phyloP scores from a whole-genome alignment of 2,329 filamentous ascomycete species.

The Lachnellula subtilissima region DNA sequence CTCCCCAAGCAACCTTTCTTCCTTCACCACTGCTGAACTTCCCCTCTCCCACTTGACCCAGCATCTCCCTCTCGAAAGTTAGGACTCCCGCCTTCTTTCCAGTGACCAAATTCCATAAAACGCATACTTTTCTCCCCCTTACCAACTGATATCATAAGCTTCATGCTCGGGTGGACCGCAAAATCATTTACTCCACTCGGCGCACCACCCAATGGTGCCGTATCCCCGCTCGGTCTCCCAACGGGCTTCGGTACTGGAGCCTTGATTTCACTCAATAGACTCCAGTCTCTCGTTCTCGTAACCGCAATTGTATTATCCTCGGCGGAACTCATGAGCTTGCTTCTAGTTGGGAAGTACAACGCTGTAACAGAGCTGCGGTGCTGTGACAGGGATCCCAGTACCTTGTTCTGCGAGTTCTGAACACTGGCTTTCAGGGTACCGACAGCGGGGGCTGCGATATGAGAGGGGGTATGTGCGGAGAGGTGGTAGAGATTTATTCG shows the following conservation, averaged over 20 bases:
- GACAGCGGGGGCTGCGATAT: conserved; percentile 52
- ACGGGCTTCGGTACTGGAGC: conserved; percentile 76
- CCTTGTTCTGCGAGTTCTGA: conserved; percentile 81
- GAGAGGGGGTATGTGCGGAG: conserved; percentile 62
- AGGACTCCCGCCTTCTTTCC: conserved; percentile 92
- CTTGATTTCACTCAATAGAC: conserved; percentile 80
- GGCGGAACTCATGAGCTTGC: conserved; percentile 80
- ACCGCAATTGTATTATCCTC: conserved; percentile 92
- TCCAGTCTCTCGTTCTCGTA: conserved; percentile 84
- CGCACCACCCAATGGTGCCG: conserved; percentile 71
- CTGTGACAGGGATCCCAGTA: conserved; percentile 81
- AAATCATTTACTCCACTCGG: conserved; percentile 93
- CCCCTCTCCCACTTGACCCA: conserved; percentile 71
- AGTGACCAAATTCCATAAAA: conserved; percentile 90
- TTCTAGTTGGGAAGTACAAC: conserved; percentile 75
- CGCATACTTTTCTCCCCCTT: conserved; percentile 88
- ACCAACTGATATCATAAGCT: conserved; percentile 90
- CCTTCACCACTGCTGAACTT: conserved; percentile 78
- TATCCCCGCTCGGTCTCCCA: conserved; percentile 84
- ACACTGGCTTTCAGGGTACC: conserved; percentile 68
- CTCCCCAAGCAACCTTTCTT: conserved; percentile 74
- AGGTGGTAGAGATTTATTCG: conserved; percentile 92
- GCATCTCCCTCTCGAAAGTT: conserved; percentile 70
- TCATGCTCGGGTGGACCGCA: conserved; percentile 92
- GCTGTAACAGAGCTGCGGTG: conserved; percentile 78